Base-by-base conservation (phyloP, 371 early-diverging fungal genomes). In the Syncephalastrum racemosum region DNA sequence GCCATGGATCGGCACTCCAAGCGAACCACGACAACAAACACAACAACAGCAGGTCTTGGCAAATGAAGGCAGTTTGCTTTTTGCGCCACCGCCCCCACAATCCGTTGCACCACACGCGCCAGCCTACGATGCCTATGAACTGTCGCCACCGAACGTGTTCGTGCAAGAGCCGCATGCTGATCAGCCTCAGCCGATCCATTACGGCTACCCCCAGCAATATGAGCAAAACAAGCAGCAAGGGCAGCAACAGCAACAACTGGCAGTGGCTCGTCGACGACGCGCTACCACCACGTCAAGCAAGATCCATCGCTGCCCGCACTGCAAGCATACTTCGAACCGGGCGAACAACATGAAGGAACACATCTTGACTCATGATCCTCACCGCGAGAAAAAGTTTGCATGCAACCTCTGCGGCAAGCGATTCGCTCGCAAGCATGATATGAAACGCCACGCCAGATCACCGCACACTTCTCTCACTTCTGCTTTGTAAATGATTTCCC, bases 391-490 rank as follows among this genome's bases (percentile, higher is more conserved):
- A 57, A 54, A 48, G 16, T 67, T 56, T 53, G 46, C 47, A 16
- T 78, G 78, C 64, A 47, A 27, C 20, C 59, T 56, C 20, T 87
- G 87, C 56, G 50, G 54, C 31, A 78, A 76, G 59, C 58, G 75
- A 14, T 87, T 87, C 63, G 79, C 84, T 16, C 73, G 87, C 41
- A 82, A 83, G 58, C 83, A 83, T 40, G 87, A 87, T 53, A 73
- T 85, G 60, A 78, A 75, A 57, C 79, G 87, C 43, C 87, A 87
- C 60, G 58, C 60, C 27, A 62, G 59, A 36, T 62, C 67, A 22
- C 67, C 62, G 42, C 57, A 56, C 18, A 31, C 36, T 5, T 31
- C 36, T 10, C 36, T 31, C 36, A 31, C 36, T 31, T 10, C 36
- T 4, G 20, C 19, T 13, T 53, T 50, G 19, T 25, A 18, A 45